phyloP scores from a whole-genome alignment of 2,329 filamentous ascomycete genomes.

The Passalora sequoiae region DNA sequence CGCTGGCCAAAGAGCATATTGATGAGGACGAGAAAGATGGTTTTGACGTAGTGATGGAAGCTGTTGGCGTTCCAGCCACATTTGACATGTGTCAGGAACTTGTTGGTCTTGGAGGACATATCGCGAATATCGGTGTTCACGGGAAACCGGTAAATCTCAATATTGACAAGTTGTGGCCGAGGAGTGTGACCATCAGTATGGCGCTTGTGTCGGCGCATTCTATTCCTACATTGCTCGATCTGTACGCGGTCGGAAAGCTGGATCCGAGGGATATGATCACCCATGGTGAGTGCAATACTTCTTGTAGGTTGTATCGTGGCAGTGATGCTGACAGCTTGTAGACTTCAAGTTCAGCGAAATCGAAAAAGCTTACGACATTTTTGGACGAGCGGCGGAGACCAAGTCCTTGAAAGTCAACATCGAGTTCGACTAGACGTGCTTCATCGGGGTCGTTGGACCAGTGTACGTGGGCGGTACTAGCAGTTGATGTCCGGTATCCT shows the following conservation, averaged over 20 bases:
- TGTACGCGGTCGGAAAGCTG: constrained; percentile 24
- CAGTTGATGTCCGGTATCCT: no score
- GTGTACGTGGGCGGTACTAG: no score
- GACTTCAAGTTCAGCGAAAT: constrained; percentile 29
- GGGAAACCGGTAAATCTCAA: constrained; percentile 50
- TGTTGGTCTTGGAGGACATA: constrained; percentile 49
- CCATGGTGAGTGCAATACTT: constrained; percentile 20
- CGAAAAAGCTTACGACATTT: constrained; percentile 27
- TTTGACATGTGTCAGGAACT: constrained; percentile 51
- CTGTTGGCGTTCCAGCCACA: constrained; percentile 51
- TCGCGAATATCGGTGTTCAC: constrained; percentile 57
- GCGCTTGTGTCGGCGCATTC: constrained; percentile 26
- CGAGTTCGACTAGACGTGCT: constrained; percentile 18
- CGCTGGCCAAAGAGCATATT: constrained; percentile 39
- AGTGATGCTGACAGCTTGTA: background rate
- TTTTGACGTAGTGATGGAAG: constrained; percentile 55
- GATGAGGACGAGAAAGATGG: constrained; percentile 41
- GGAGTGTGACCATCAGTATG: constrained; percentile 37
- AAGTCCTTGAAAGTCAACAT: constrained; percentile 27
- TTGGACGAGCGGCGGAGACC: constrained; percentile 24
- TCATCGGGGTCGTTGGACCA: no score
- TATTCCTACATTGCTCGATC: constrained; percentile 24
- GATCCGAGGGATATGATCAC: constrained; percentile 24
- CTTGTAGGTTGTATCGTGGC: background rate
- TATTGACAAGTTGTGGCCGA: constrained; percentile 51